These are phyloP conservation scores for Penicillium tannophilum DNA, from an alignment of 495 filamentous ascomycete species.

Conservation along the genomic window DNA sequence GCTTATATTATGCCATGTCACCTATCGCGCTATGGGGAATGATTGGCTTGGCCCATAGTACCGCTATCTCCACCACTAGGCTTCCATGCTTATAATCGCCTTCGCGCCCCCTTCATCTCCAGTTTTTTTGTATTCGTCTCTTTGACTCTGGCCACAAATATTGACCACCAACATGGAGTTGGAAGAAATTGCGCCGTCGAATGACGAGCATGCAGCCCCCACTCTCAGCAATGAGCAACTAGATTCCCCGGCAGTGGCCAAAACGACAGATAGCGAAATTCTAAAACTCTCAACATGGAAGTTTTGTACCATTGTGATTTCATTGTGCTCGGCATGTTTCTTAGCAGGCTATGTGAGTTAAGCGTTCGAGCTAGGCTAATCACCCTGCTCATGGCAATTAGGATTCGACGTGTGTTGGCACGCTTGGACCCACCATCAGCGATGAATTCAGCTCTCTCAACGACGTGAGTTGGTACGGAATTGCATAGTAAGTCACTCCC, in stretches of 20 bases:
- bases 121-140: neutral
- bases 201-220: neutral
- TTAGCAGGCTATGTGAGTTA: neutral
- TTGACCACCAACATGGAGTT: neutral
- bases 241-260: neutral
- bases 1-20: neutral
- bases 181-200: neutral
- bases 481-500: neutral
- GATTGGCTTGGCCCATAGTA: neutral
- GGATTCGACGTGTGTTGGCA: neutral
- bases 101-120: neutral
- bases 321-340: neutral
- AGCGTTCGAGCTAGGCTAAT: neutral
- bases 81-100: neutral
- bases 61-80: neutral
- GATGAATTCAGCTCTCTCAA: constrained; percentile 2
- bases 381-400: neutral
- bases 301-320: neutral
- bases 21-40: neutral
- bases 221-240: neutral
- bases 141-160: neutral
- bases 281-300: neutral
- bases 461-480: neutral
- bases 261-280: neutral
- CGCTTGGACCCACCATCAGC: neutral